A percentile compares a stretch with the other conserved stretches of the same genome.
phyloP scores from a whole-genome alignment of 192 early-diverging fungal genomes.

The Coemansia sp. region DNA sequence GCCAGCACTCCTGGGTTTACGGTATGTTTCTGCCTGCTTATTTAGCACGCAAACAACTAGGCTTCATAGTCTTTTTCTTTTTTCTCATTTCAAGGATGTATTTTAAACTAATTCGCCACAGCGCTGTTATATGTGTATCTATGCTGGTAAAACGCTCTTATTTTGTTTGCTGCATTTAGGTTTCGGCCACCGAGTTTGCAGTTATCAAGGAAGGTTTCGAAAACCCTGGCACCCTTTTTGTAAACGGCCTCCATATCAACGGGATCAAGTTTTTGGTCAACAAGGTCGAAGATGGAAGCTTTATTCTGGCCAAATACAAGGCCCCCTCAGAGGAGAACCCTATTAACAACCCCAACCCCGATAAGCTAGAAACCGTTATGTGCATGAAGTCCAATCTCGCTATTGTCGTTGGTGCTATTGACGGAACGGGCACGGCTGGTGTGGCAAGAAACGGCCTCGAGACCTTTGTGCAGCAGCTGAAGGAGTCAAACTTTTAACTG shows the following conservation, averaged over 20 bases:
- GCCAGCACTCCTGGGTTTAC: conserved; percentile 71
- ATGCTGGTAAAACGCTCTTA: too few species aligned
- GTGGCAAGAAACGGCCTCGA: conserved; percentile 74
- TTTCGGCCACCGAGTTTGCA: conserved; percentile 58
- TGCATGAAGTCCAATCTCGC: conserved; percentile 78
- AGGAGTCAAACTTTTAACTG: too few species aligned
- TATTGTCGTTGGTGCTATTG: conserved; percentile 72
- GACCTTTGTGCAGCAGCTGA: neutral
- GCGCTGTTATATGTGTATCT: too few species aligned
- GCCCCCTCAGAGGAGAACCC: conserved; percentile 24
- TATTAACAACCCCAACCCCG: neutral
- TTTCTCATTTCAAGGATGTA: too few species aligned
- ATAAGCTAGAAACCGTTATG: conserved; percentile 45
- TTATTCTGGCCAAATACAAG: conserved; percentile 73
- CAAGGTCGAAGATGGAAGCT: conserved; percentile 58
- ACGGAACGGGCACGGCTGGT: conserved; percentile 65
- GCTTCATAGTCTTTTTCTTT: neutral
- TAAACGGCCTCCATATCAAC: conserved; percentile 65
- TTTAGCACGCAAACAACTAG: too few species aligned
- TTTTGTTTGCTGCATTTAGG: conserved; percentile 33
- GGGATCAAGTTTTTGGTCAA: conserved; percentile 77
- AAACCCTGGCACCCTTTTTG: conserved; percentile 57
- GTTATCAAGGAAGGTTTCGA: conserved; percentile 64
- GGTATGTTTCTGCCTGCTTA: conserved; percentile 54
- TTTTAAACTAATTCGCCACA: too few species aligned